Conservation (phyloP, 2,329 filamentous ascomycete genomes). For the Albifimbria verrucaria region DNA sequence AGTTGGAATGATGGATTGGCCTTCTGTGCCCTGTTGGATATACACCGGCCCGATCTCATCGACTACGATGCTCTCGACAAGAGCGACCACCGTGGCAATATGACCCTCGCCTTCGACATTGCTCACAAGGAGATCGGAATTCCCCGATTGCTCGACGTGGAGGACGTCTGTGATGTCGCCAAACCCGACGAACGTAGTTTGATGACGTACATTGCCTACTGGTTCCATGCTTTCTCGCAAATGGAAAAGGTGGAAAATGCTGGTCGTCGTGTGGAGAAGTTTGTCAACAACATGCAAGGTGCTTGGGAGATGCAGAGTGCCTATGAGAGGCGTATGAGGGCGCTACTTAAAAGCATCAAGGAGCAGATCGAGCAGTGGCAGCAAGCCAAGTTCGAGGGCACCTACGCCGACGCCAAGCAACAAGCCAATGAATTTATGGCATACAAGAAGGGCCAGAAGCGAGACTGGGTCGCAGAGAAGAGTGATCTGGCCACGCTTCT, state of each 20-base stretch:
- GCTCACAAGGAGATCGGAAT: conserved; percentile 96
- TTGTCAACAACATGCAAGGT: conserved; percentile 97
- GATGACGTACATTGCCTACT: conserved; percentile 99
- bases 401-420: conserved; percentile 86
- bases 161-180: conserved; percentile 95
- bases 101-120: conserved; percentile 97
- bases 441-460: conserved; percentile 91
- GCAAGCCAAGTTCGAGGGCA: conserved; percentile 79
- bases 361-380: conserved; percentile 75
- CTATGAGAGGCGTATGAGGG: conserved; percentile 87
- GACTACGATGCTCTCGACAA: conserved; percentile 96
- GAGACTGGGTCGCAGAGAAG: conserved; percentile 96
- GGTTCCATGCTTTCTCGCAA: conserved; percentile 99
- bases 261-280: conserved; percentile 93
- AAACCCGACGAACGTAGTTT: conserved; percentile 94
- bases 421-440: conserved; percentile 77
- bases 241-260: conserved; percentile 99
- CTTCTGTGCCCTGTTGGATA: conserved; percentile 94
- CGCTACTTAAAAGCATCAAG: conserved; percentile 70
- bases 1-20: conserved; percentile 98
- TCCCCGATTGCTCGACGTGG: conserved; percentile 89
- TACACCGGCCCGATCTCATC: conserved; percentile 94
- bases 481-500: conserved; percentile 88
- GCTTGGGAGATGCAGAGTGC: conserved; percentile 99
- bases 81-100: conserved; percentile 89